Conservation (phyloP, 1,284 basidiomycete species). For the Puccinia sorghi region DNA sequence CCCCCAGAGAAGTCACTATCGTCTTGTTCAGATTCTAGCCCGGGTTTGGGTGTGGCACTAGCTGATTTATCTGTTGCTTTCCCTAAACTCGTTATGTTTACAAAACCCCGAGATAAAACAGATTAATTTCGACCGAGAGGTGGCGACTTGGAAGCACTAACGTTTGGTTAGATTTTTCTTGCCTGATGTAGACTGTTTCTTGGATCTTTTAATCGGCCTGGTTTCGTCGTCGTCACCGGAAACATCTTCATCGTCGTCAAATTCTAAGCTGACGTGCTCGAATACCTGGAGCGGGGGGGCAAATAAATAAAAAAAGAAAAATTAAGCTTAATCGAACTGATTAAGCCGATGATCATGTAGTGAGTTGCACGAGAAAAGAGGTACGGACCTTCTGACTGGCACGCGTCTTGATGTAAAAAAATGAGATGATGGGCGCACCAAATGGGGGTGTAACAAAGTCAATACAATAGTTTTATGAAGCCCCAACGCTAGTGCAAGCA, state of each 20-base stretch:
- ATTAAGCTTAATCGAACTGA: not conserved
- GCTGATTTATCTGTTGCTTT: constrained; percentile 13
- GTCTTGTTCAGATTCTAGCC: constrained; percentile 50
- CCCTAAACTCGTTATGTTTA: not conserved
- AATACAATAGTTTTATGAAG: not conserved
- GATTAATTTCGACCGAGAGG: not conserved
- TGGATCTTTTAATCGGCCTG: constrained; percentile 36
- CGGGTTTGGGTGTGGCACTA: constrained; percentile 44
- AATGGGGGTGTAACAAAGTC: not conserved
- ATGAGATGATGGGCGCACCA: not conserved
- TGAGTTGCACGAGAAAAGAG: not conserved
- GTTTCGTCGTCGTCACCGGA: constrained; percentile 25
- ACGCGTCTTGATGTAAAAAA: constrained; percentile 13
- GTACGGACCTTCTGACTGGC: constrained; percentile 45
- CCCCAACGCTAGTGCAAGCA: not conserved
- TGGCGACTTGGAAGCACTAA: not conserved
- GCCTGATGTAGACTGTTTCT: constrained; percentile 33
- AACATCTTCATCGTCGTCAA: constrained; percentile 18
- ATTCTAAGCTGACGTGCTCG: constrained; percentile 26
- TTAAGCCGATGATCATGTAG: not conserved
- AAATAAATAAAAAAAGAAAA: not conserved
- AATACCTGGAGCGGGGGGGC: not conserved
- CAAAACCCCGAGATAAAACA: not conserved
- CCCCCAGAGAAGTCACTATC: constrained; percentile 41
- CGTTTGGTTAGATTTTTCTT: constrained; percentile 20